A percentile compares a stretch with the other conserved stretches of the same genome.
These are phyloP conservation scores for Castanea mollissima DNA, from an alignment of 306 rosid genomes.

Conservation along the genomic window DNA sequence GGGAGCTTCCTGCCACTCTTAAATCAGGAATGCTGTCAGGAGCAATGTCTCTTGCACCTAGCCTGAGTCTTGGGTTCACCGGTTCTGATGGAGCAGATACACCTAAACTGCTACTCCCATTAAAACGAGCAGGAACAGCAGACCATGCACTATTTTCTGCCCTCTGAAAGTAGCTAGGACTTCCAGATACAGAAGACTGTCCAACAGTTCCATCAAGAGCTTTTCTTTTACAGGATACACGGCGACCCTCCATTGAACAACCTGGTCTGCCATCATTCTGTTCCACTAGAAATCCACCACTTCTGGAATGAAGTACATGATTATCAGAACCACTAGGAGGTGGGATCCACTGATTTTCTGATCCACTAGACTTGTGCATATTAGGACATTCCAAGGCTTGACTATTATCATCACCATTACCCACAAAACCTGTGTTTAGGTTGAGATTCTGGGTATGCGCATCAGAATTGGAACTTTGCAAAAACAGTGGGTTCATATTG, in stretches of 20 bases:
- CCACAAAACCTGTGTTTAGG: constrained; percentile 57
- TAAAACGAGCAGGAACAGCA: constrained; percentile 49
- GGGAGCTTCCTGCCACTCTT: constrained; percentile 47
- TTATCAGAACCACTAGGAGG: constrained; percentile 49
- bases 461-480: constrained; percentile 52
- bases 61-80: constrained; percentile 50
- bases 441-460: constrained; percentile 52
- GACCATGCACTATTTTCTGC: constrained; percentile 57
- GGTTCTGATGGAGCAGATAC: constrained; percentile 52
- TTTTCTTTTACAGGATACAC: constrained; percentile 80
- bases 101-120: constrained; percentile 36
- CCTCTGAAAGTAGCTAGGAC: constrained; percentile 68
- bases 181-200: constrained; percentile 68
- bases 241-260: constrained; percentile 67
- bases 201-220: constrained; percentile 65
- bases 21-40: constrained; percentile 48
- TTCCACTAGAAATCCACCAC: constrained; percentile 43
- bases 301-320: constrained; percentile 57
- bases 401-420: constrained; percentile 36
- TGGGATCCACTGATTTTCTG: constrained; percentile 45
- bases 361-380: constrained; percentile 57
- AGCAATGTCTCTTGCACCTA: constrained; percentile 47
- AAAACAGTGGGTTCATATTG: constrained; percentile 46
- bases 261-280: constrained; percentile 63
- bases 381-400: constrained; percentile 48